Conservation (phyloP, 495 filamentous ascomycete species). For the Trichoderma gamsii region DNA sequence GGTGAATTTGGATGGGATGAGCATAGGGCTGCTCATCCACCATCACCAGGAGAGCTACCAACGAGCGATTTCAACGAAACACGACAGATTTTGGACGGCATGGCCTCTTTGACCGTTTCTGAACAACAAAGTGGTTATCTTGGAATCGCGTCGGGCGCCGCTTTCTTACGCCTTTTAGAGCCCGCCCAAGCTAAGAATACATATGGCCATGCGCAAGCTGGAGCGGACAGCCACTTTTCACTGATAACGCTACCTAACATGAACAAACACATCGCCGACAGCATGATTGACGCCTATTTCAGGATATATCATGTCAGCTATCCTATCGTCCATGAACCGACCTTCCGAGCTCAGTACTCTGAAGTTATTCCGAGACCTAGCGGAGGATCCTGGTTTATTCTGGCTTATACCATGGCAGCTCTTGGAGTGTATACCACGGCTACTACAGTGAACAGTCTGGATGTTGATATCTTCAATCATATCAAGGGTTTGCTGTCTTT, state of each 20-base stretch:
- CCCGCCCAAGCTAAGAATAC: constrained; percentile 6
- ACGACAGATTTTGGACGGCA: constrained; percentile 19
- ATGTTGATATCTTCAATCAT: constrained; percentile 32
- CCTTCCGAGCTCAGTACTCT: constrained; percentile 49
- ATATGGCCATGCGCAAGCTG: background rate
- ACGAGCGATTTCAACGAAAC: constrained; percentile 4
- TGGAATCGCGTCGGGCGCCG: constrained; percentile 20
- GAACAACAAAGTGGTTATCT: constrained; percentile 19
- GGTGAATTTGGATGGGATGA: constrained; percentile 21
- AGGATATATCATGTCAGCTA: constrained; percentile 49
- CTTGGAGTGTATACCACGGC: constrained; percentile 44
- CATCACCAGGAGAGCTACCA: background rate
- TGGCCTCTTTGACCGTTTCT: constrained; percentile 19
- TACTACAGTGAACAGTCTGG: constrained; percentile 23
- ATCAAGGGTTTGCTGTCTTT: constrained; percentile 33
- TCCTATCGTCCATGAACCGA: constrained; percentile 50
- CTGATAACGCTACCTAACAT: constrained; percentile 17
- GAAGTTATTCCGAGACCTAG: constrained; percentile 44
- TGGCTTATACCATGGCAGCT: constrained; percentile 46
- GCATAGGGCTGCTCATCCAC: constrained; percentile 13
- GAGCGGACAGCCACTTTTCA: constrained; percentile 3
- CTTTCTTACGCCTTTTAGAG: constrained; percentile 20
- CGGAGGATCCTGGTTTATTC: constrained; percentile 46
- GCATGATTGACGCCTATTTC: constrained; percentile 46
- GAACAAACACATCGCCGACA: constrained; percentile 18